These are phyloP conservation scores for Entomophthora muscae DNA, from an alignment of 371 early-diverging fungal species.

Conservation along the genomic window DNA sequence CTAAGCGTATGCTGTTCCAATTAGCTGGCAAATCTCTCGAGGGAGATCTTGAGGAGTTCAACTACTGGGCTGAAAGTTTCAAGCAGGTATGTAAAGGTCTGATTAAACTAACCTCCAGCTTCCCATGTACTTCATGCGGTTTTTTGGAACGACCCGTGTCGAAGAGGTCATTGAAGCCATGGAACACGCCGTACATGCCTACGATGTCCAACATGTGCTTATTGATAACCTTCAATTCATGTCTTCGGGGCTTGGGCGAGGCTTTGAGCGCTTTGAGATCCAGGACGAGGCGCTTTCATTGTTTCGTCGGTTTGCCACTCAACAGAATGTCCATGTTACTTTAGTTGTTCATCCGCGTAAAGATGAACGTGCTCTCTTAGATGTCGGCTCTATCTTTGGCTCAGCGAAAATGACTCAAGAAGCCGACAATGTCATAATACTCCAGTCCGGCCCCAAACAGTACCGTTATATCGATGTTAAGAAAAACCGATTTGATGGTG, in stretches of 20 bases:
- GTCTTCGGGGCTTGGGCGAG: slow-evolving; percentile 44
- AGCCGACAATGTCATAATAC: slow-evolving; percentile 60
- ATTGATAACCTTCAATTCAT: slow-evolving; percentile 68
- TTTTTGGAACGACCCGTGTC: slow-evolving; percentile 52
- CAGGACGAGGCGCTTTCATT: slow-evolving; percentile 50
- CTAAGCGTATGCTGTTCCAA: slow-evolving; percentile 53
- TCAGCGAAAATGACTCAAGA: slow-evolving; percentile 68
- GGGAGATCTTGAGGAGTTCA: slow-evolving; percentile 23
- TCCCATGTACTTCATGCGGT: slow-evolving; percentile 57
- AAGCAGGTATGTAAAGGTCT: slow-evolving; percentile 24
- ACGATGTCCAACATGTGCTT: slow-evolving; percentile 52
- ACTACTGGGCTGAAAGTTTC: slow-evolving; percentile 35
- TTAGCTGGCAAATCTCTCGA: slow-evolving; percentile 36
- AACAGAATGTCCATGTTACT: slow-evolving; percentile 52
- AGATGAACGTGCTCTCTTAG: slow-evolving; percentile 30
- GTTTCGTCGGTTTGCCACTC: slow-evolving; percentile 48
- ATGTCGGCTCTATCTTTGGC: slow-evolving; percentile 54
- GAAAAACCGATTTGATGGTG: slow-evolving; percentile 59
- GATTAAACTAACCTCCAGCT: slow-evolving; percentile 17
- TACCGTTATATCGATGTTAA: slow-evolving; percentile 37
- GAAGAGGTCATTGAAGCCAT: slow-evolving; percentile 46
- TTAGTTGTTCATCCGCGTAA: slow-evolving; percentile 63
- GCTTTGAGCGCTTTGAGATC: slow-evolving; percentile 44
- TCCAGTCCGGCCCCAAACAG: slow-evolving; percentile 24
- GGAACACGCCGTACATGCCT: slow-evolving; percentile 46